Conservation (phyloP, 176 grass and related monocot genomes). For the Raddia guianensis region DNA sequence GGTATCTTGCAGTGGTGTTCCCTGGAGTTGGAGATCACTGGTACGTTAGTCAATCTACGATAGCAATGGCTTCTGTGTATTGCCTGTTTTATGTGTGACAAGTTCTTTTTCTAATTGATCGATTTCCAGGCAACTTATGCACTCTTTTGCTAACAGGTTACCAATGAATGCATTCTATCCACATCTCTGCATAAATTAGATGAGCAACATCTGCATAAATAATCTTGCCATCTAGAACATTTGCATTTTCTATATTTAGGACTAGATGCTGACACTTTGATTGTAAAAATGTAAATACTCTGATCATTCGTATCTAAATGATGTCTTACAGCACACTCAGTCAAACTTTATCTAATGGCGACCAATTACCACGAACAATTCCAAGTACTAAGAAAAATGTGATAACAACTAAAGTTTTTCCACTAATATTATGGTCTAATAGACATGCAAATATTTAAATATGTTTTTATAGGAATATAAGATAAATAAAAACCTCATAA, state of each 20-base stretch:
- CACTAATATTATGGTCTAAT: too few species aligned
- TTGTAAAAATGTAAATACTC: neutral
- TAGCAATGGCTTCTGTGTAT: constrained; percentile 22
- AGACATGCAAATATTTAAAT: too few species aligned
- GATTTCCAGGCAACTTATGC: neutral
- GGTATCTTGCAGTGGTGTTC: constrained; percentile 75
- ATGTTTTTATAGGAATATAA: too few species aligned
- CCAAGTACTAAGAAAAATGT: too few species aligned
- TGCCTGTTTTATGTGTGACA: neutral
- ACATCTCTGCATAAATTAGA: neutral
- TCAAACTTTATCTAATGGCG: neutral
- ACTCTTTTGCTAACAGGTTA: neutral
- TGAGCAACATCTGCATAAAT: neutral
- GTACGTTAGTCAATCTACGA: constrained; percentile 38
- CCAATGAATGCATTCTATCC: neutral
- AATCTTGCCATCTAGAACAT: neutral
- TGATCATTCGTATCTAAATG: neutral
- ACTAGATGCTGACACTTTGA: neutral
- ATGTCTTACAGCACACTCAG: neutral
- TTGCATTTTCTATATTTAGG: neutral
- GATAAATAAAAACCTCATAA: too few species aligned
- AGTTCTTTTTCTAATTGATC: neutral
- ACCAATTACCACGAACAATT: too few species aligned
- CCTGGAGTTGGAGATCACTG: constrained; percentile 85
- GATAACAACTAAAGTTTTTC: too few species aligned